Conservation (phyloP, 176 grass and related monocot genomes). For the Pontederia paniculata region DNA sequence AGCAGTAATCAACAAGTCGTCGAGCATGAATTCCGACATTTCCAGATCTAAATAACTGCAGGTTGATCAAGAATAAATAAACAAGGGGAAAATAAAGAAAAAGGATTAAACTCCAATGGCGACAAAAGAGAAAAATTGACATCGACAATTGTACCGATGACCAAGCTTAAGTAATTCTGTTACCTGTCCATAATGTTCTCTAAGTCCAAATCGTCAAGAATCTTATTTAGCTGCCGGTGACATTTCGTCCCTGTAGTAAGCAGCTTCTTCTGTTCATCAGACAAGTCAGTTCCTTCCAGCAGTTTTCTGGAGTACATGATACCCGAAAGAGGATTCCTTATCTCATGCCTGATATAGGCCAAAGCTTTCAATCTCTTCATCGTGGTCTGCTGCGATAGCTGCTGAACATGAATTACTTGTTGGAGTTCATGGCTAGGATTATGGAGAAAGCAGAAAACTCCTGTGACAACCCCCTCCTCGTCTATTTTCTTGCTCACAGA, state of each 20-base stretch:
- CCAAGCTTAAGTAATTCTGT: background rate
- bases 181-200: conserved; percentile 78
- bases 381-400: conserved; percentile 48
- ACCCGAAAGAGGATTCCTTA: conserved; percentile 76
- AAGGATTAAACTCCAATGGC: background rate
- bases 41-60: conserved; percentile 82
- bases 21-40: conserved; percentile 72
- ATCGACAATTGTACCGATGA: no score
- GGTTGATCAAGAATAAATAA: background rate
- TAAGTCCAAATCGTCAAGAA: conserved; percentile 70
- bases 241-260: conserved; percentile 44
- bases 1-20: conserved; percentile 59
- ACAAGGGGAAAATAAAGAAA: background rate
- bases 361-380: conserved; percentile 66
- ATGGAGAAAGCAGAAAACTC: conserved; percentile 89
- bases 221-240: conserved; percentile 65
- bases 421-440: conserved; percentile 76
- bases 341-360: conserved; percentile 75
- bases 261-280: conserved; percentile 60
- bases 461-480: conserved; percentile 38
- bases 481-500: conserved; percentile 69
- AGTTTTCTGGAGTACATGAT: conserved; percentile 60
- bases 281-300: conserved; percentile 49
- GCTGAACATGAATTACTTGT: conserved; percentile 62
- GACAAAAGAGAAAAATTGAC: no score